Evolutionary conservation across 176 grass and related monocot species (phyloP), one percentile per base, ranked within the genome.

Genomic region (Elaeis guineensis): DNA sequence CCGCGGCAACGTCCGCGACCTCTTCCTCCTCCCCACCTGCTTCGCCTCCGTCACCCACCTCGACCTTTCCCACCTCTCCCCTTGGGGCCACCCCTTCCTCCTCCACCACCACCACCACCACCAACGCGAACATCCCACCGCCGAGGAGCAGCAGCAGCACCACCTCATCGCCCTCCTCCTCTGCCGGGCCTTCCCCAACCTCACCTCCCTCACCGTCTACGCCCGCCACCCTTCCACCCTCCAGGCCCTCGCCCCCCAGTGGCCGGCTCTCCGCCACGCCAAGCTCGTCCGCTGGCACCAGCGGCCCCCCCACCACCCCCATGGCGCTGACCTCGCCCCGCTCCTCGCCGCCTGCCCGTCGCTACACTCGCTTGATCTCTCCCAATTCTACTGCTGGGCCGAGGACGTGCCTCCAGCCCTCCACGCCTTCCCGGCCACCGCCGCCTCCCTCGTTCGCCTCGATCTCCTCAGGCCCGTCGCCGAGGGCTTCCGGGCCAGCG

Each of bases 201-300:
- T 99, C 24, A 17, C 76, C 56, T 70, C 57, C 2, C 77, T 99
- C 64, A 50, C 74, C 18, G 71, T 99, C 25, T 99, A 89, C 77
- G 86, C 84, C 76, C 94, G 94, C 57, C 85, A 99, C 78, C 88
- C 94, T 6, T 69, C 85, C 56, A 84, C 71, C 63, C 66, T 99
- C n/a, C 15, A 50, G 9, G 53, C 17, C 49, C 79, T 99, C 69
- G 52, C 88, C 3, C 74, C 76, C 48, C 62, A 75, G 49, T 99
- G 94, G 94, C 44, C 57, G 2, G n/a, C 57, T 19, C 77, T 99
- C 7, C 82, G 70, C n/a, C 3, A 5, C 12, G 79, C 81, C 69
- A 89, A 89, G 78, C 85, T 99, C 70, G 85, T 99, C 60, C 82
- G 88, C 17, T 93, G 94, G 94, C 94, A 99, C 85, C 89, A 86